These are phyloP conservation scores for Dryadomyces sulphureus DNA, from an alignment of 2,329 filamentous ascomycete genomes.

Conservation along the genomic window DNA sequence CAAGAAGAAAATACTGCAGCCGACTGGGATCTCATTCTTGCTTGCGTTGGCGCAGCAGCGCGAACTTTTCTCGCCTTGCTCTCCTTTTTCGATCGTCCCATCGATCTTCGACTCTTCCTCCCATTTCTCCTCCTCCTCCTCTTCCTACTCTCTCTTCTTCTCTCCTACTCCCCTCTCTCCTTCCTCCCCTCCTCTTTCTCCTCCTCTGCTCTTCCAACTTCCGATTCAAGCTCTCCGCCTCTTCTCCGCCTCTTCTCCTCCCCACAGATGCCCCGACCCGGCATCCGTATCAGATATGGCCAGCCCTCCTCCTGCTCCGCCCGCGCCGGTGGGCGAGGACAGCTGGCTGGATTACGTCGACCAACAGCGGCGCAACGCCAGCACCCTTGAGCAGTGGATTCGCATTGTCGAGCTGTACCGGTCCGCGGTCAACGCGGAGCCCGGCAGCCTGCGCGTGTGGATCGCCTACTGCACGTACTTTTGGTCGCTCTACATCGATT, in stretches of 20 bases:
- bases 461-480: conserved; percentile 66
- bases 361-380: conserved; percentile 48
- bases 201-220: background rate
- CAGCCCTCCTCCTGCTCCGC: conserved; percentile 11
- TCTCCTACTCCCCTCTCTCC: background rate
- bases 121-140: too few relatives aligned
- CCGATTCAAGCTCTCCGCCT: background rate
- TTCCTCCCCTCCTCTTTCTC: background rate
- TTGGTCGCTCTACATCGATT: conserved; percentile 52
- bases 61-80: background rate
- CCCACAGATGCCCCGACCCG: too few relatives aligned
- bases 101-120: background rate
- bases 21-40: too few relatives aligned
- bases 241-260: too few relatives aligned
- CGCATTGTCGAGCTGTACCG: conserved; percentile 58
- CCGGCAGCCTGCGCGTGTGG: conserved; percentile 61
- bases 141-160: too few relatives aligned
- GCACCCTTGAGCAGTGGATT: conserved; percentile 51
- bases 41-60: too few relatives aligned
- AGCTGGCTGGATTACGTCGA: conserved; percentile 66
- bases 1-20: too few relatives aligned
- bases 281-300: conserved; percentile 9
- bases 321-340: conserved; percentile 47
- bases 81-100: background rate
- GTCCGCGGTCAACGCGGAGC: conserved; percentile 54